Base-by-base conservation (phyloP, 352 stramenopile species). In the Pythium sp. region DNA sequence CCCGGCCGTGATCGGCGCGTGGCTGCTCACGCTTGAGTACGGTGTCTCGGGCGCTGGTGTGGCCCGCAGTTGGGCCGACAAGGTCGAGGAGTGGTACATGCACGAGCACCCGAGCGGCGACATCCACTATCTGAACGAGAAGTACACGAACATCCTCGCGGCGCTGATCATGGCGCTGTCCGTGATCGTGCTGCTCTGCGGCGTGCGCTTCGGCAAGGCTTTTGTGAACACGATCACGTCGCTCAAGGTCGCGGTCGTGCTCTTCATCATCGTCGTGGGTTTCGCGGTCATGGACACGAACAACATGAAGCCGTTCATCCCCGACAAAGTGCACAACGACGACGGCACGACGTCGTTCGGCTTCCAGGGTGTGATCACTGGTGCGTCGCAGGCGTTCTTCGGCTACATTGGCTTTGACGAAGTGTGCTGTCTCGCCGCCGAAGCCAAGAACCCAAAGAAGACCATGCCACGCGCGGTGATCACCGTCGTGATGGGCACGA, bases 371-470 rank as follows among this genome's bases (percentile, higher is more conserved):
- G 72, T 98, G 58, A 75, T 97, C 64, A 75, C 72, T 7, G 90
- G 87, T n/a, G 77, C 87, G 2, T 92, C 91, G 30, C 82, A 89
- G 26, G 91, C 87, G 4, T 98, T 98, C 75, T 98, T 97, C 74
- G 93, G 92, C 26, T 98, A 93, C 72, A 79, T 98, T 47, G 95
- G 95, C 32, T 98, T 97, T 72, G 95, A 98, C 76, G 93, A 97
- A 69, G 84, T 98, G 30, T 97, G 89, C 73, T 97, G 90, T 69
- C 69, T 98, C n/a, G 86, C 89, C 0, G 84, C 81, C 5, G 85
- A 93, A 51, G 76, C 79, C 12, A 84, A 86, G 69, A 82, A 93
- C 73, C 80, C 84, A 6, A 73, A 80, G 43, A 80, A 74, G 56
- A 86, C 91, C 64, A 83, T 97, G 70, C 90, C 91, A 8, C 64